Evolutionary conservation across 2,329 filamentous ascomycete genomes (phyloP).

Genomic region (Stagonosporopsis tanaceti): DNA sequence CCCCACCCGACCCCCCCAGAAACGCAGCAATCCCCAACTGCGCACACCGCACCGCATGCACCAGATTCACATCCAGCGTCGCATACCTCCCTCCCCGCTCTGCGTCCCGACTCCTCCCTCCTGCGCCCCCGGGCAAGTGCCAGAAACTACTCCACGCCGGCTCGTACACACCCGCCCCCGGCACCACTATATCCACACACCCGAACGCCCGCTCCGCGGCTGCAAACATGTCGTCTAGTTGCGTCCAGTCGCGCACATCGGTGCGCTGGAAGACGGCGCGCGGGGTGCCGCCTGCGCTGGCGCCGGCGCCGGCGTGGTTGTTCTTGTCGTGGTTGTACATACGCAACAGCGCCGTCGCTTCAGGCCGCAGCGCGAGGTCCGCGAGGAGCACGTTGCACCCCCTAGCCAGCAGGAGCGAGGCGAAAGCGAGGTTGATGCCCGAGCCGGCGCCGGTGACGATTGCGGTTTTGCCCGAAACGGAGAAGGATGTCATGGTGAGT

Average conservation of each 20-base stretch:
- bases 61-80: constrained; percentile 57
- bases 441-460: constrained; percentile 58
- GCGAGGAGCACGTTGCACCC: constrained; percentile 60
- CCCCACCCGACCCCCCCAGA: constrained; percentile 37
- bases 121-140: constrained; percentile 53
- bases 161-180: constrained; percentile 60
- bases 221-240: constrained; percentile 46
- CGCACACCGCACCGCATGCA: constrained; percentile 57
- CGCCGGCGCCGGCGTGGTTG: no score
- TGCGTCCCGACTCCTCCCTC: constrained; percentile 34
- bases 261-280: constrained; percentile 56
- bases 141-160: constrained; percentile 59
- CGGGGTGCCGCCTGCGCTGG: no score
- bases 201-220: constrained; percentile 42
- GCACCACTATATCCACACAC: constrained; percentile 57
- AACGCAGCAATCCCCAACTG: constrained; percentile 58
- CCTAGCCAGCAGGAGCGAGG: constrained; percentile 53
- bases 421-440: constrained; percentile 58
- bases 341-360: constrained; percentile 51
- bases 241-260: constrained; percentile 51
- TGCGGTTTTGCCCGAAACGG: constrained; percentile 55
- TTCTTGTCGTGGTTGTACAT: constrained; percentile 22
- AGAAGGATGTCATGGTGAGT: constrained; percentile 3
- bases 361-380: constrained; percentile 57
- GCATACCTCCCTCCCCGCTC: constrained; percentile 44